A percentile compares a stretch with the other conserved stretches of the same genome.
Conservation (phyloP, 129 eudicot species). For the Pittosporum tobira region DNA sequence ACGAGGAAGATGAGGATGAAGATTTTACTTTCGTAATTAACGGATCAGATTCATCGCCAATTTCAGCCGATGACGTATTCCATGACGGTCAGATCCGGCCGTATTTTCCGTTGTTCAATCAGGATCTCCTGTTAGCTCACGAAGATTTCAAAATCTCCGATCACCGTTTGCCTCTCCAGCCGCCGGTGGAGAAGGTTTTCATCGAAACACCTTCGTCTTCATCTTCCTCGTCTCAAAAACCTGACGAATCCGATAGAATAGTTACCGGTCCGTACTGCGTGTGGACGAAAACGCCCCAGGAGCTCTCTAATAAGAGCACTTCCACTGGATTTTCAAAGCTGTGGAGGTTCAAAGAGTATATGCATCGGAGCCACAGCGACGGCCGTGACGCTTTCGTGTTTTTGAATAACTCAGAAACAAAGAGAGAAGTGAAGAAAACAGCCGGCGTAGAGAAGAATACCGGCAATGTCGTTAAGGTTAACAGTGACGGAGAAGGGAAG, state of each 20-base stretch:
- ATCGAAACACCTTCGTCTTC: slow-evolving; percentile 21
- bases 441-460: slow-evolving; percentile 11
- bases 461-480: slow-evolving; percentile 9
- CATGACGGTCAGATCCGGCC: slow-evolving; percentile 41
- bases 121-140: slow-evolving; percentile 20
- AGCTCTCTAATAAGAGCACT: slow-evolving; percentile 64
- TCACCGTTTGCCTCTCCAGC: slow-evolving; percentile 26
- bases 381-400: slow-evolving; percentile 89
- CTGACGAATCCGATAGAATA: slow-evolving; percentile 2
- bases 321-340: slow-evolving; percentile 95
- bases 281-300: slow-evolving; percentile 38
- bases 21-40: slow-evolving; percentile 46
- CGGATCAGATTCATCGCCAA: slow-evolving; percentile 14
- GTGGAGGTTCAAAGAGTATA: slow-evolving; percentile 60
- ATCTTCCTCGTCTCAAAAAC: slow-evolving; percentile 9
- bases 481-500: slow-evolving; percentile 12
- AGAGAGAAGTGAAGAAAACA: slow-evolving; percentile 11
- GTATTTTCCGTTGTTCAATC: slow-evolving; percentile 49
- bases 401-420: slow-evolving; percentile 27
- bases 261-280: slow-evolving; percentile 48
- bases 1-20: slow-evolving; percentile 34
- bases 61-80: slow-evolving; percentile 26
- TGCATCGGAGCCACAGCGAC: slow-evolving; percentile 70
- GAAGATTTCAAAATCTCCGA: slow-evolving; percentile 12
- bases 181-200: slow-evolving; percentile 48